Percentiles rank a stretch among this genome's conserved stretches.
Evolutionary conservation across 352 stramenopile species (phyloP).

Genomic region (Pythium dissimile): DNA sequence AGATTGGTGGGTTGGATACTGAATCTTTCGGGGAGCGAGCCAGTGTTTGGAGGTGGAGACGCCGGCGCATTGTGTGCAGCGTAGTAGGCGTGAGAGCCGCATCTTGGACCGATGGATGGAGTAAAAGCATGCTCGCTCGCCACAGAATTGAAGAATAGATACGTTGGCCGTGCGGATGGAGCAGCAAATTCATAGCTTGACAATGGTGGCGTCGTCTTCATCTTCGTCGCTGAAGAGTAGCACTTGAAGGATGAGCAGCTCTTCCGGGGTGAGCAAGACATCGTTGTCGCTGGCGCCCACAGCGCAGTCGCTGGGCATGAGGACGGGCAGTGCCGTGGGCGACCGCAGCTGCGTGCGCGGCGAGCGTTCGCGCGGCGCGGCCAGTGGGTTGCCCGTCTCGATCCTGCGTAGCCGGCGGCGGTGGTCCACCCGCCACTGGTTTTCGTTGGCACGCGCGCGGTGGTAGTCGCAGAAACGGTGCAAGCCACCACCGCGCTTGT

Average conservation of each 20-base stretch:
- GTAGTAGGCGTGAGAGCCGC: too few species aligned
- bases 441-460: constrained; percentile 52
- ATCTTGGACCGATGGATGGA: background rate
- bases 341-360: constrained; percentile 7
- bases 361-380: constrained; percentile 3
- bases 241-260: constrained; percentile 9
- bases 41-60: too few species aligned
- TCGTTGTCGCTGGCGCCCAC: background rate
- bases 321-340: constrained; percentile 9
- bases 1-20: too few species aligned
- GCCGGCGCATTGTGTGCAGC: too few species aligned
- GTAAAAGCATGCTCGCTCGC: too few species aligned
- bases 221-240: constrained; percentile 24
- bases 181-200: constrained; percentile 2
- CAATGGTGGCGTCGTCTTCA: background rate
- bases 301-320: constrained; percentile 16
- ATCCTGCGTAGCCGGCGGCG: constrained; percentile 12
- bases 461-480: constrained; percentile 54
- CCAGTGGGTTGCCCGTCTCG: constrained; percentile 6
- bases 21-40: too few species aligned
- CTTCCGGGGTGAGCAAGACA: constrained; percentile 4
- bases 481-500: constrained; percentile 43
- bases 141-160: background rate
- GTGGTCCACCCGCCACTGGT: constrained; percentile 45
- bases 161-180: background rate